Evolutionary conservation across 148 eudicot genomes (phyloP), one percentile per base, ranked within the genome.

Genomic region (Amaranthus cruentus): DNA sequence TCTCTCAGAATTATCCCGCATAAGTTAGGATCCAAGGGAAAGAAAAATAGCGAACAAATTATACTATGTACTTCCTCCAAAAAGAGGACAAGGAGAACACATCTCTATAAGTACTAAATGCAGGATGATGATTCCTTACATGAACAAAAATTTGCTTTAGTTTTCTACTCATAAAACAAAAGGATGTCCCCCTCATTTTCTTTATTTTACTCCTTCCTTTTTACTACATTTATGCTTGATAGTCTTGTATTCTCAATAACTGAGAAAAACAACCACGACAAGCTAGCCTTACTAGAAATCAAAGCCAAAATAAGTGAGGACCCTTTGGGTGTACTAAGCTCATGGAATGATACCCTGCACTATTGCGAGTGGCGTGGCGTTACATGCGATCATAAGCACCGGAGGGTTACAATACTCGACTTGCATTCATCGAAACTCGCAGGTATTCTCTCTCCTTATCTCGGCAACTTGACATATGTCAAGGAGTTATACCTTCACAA

Each of bases 341-440:
- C 79, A 28, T 76, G 79, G 79, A 76, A 76, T 54, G 74, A 70
- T 53, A 76, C 61, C 62, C 13, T 18, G 14, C 69, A 69, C 46
- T 76, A 51, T 11, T 76, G 79, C 18, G 5, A 46, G 53, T 76
- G 79, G 79, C 15, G 62, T 11, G 74, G 79, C 4, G 74, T 76
- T 44, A 8, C 28, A 14, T 76, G 79, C 12, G 74, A 46, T 15
- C 44, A 2, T 61, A 11, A 43, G 5, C 47, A 13, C 46, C 47
- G 53, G 9, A 51, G 74, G n/a, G 79, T 76, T 18, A 57, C 9
- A 4, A 6, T 3, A 28, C 53, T 68, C 2, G 49, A 68, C 60
- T 49, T 75, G 9, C n/a, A 58, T 12, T 67, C 78, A 5, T 57
- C 50, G 3, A 56, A 75, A 42, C 78, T 75, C 12, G 3, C 55